Conservation (phyloP, 768 basidiomycete species). For the Gelatoporia subvermispora region DNA sequence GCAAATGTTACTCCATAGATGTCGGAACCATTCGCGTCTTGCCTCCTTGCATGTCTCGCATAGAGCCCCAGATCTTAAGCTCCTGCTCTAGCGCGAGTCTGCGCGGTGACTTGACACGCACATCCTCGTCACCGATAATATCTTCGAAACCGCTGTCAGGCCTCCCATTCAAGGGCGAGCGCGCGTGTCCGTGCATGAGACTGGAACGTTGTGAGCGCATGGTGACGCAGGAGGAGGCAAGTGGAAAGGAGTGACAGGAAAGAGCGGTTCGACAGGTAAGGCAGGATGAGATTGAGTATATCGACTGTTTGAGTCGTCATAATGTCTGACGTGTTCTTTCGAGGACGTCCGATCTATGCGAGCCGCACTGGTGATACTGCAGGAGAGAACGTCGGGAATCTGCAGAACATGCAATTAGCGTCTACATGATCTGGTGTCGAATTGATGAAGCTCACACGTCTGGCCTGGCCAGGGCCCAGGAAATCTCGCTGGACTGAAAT, state of each 20-base stretch:
- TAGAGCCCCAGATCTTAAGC: too few relatives aligned
- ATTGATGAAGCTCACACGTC: constrained; percentile 8
- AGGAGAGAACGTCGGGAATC: constrained; percentile 21
- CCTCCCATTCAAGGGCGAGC: constrained; percentile 22
- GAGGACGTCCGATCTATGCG: not conserved
- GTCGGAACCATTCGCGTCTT: too few relatives aligned
- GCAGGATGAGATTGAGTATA: constrained; percentile 18
- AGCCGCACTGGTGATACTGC: constrained; percentile 12
- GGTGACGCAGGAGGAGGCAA: constrained; percentile 22
- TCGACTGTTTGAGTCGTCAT: constrained; percentile 19
- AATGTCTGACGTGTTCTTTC: constrained; percentile 7
- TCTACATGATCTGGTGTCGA: not conserved
- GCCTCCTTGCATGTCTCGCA: too few relatives aligned
- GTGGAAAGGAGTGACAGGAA: constrained; percentile 21
- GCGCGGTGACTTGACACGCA: too few relatives aligned
- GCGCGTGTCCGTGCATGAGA: constrained; percentile 19
- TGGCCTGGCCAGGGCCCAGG: constrained; percentile 18
- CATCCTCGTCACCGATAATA: too few relatives aligned
- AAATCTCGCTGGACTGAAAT: constrained; percentile 6
- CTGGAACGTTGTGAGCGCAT: constrained; percentile 20
- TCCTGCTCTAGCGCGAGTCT: too few relatives aligned
- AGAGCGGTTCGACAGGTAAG: constrained; percentile 14
- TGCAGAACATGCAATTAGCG: not conserved
- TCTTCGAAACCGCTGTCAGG: too few relatives aligned
- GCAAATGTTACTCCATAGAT: too few relatives aligned